Evolutionary conservation across 2,329 filamentous ascomycete genomes (phyloP), one percentile per base, ranked within the genome.

Genomic region (Didymosphaeria variabile): DNA sequence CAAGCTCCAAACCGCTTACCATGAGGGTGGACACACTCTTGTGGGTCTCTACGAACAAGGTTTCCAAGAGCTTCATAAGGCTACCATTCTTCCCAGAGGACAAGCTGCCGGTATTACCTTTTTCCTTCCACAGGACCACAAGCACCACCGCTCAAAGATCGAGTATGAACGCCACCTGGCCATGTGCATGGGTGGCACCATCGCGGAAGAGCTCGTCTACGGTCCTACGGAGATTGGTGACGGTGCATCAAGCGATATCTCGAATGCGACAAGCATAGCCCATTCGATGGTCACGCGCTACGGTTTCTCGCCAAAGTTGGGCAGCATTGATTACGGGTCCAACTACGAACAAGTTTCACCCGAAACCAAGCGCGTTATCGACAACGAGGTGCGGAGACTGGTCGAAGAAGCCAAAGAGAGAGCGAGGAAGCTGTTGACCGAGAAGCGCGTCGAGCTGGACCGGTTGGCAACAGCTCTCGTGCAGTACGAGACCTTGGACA

Each of bases 21-120:
- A 97, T 74, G 95, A 99, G 81, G 96, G 94, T 58, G 95, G 95
- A 2, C 95, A 99, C 78, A 93, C 95, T 9, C 87, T 99, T 17
- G 92, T 97, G 61, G 90, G 91, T 58, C 89, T 97, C 72, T 93
- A 94, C 69, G 92, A 90, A 13, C 89, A 91, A 62, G 88, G 87
- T 40, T 87, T 90, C 55, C 90, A 86, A 65, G 91, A 91, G 34
- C 85, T 99, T 1, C 97, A 99, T 86, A 99, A 99, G 81, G 94
- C 97, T 53, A 99, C 95, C 0, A 96, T 99, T 70, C 90, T 99
- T 72, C 94, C 95, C 56, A 90, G 96, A 72, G 95, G 95, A 12
- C 89, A 90, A 71, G 88, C 91, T 26, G 85, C 98, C 8, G 95
- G 95, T 62, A 88, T 97, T 65, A 99, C 95, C 0, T 91, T 91